Conservation (phyloP, 805 yeast species). For the Jamesozyma gamospora region DNA sequence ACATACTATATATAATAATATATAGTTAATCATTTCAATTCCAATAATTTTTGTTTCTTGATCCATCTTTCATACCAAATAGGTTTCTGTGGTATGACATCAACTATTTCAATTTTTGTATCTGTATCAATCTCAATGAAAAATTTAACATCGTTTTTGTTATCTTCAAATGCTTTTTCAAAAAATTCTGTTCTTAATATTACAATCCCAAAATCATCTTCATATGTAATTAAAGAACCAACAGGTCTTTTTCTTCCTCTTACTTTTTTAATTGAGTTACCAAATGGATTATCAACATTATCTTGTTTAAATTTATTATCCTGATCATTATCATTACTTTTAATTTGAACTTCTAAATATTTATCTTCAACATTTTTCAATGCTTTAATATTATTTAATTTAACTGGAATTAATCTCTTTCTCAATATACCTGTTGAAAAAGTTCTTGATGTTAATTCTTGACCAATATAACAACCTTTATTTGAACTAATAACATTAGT, state of each 20-base stretch:
- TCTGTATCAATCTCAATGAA: constrained; percentile 4
- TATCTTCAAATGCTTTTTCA: constrained; percentile 11
- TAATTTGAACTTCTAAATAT: constrained; percentile 9
- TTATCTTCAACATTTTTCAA: constrained; percentile 1
- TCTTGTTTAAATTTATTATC: not conserved
- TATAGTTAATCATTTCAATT: no score
- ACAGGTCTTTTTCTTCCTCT: constrained; percentile 36
- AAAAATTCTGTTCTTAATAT: constrained; percentile 42
- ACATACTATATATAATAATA: no score
- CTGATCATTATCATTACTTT: not conserved
- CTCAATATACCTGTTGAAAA: constrained; percentile 74
- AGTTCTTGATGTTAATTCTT: constrained; percentile 86
- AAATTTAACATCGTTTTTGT: constrained; percentile 2
- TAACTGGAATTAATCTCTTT: constrained; percentile 70
- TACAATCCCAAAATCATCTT: constrained; percentile 59
- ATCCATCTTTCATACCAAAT: constrained; percentile 18
- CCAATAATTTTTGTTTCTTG: no score
- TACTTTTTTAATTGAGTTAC: constrained; percentile 4
- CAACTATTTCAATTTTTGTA: not conserved
- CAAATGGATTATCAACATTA: constrained; percentile 35
- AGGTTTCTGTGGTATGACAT: constrained; percentile 18
- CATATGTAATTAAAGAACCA: constrained; percentile 50
- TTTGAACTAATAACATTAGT: constrained; percentile 71
- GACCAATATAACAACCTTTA: constrained; percentile 96
- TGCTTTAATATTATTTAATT: constrained; percentile 10